Evolutionary conservation across 176 grass and related monocot species (phyloP), one percentile per base, ranked within the genome.

Genomic region (Cymbopogon citratus): DNA sequence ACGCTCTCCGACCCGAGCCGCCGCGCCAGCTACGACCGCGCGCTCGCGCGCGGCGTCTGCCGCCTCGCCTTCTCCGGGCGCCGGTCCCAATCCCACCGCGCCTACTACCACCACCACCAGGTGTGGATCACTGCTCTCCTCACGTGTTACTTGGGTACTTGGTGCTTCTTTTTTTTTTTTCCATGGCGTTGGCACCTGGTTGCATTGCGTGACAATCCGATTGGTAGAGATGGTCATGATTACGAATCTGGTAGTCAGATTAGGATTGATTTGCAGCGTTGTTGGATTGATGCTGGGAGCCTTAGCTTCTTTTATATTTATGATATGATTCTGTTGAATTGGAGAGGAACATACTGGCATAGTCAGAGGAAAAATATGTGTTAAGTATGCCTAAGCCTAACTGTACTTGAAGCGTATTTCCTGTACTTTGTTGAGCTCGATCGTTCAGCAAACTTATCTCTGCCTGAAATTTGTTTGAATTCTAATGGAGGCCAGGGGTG

Each of bases 1-100:
- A 97, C 94, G 63, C 89, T 97, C 63, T 97, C 94, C 82, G 94
- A 97, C 46, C 94, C 91, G 1, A 78, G 74, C 81, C 87, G 89
- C 24, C 84, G 94, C 59, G 85, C 79, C 59, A 71, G 73, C 74
- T 97, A 97, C 75, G 94, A 97, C 78, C 76, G 79, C 7, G 85
- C 85, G 62, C 84, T 97, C 73, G 67, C 69, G 0, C 85, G 86
- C 36, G 88, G 93, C 66, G 40, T 85, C 80, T 71, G 80, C 85
- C 26, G 83, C 18, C 71, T 92, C 62, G 77, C 80, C 84, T 86
- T 90, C 63, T 71, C 86, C 85, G 79, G 31, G 2, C 62, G 44
- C 48, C 78, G 45, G 4, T 78, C 76, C 41, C 69, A 82, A 0
- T 81, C 76, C 27, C 63, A 79, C 5, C 73, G 83, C 40, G 81